Evolutionary conservation across 2,329 filamentous ascomycete genomes (phyloP).

Genomic region (Colletotrichum scovillei): DNA sequence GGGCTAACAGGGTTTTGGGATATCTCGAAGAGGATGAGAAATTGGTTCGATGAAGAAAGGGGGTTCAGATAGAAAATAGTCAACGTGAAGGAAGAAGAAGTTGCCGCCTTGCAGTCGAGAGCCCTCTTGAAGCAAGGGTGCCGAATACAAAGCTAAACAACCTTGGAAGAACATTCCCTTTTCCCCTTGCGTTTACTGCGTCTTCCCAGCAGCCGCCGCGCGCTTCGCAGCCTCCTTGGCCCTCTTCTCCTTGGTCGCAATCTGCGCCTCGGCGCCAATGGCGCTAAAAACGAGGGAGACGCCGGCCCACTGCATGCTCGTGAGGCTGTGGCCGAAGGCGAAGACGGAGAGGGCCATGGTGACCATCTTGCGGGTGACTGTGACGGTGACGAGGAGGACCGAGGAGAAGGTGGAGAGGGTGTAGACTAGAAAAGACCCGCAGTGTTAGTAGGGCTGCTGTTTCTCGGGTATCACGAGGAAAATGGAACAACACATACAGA

Average conservation of each 20-base stretch:
- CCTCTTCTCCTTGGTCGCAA: slow-evolving; percentile 85
- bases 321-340: slow-evolving; percentile 90
- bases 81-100: background rate
- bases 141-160: background rate
- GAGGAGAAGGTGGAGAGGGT: slow-evolving; percentile 93
- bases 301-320: slow-evolving; percentile 91
- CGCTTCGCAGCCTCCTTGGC: slow-evolving; percentile 77
- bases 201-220: slow-evolving; percentile 47
- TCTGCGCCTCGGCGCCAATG: slow-evolving; percentile 88
- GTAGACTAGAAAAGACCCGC: slow-evolving; percentile 69
- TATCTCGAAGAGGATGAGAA: no score
- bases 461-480: no score
- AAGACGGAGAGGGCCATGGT: slow-evolving; percentile 98
- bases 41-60: background rate
- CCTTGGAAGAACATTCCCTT: no score
- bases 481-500: slow-evolving; percentile 64
- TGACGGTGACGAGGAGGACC: slow-evolving; percentile 93
- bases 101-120: background rate
- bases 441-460: background rate
- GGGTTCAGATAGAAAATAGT: background rate
- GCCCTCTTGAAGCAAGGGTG: background rate
- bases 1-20: no score
- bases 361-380: slow-evolving; percentile 98
- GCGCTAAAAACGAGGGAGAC: slow-evolving; percentile 94
- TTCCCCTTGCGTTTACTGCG: slow-evolving; percentile 27